Base-by-base conservation (phyloP, 139 green algal species). In the Chlamydomonas sp. region DNA sequence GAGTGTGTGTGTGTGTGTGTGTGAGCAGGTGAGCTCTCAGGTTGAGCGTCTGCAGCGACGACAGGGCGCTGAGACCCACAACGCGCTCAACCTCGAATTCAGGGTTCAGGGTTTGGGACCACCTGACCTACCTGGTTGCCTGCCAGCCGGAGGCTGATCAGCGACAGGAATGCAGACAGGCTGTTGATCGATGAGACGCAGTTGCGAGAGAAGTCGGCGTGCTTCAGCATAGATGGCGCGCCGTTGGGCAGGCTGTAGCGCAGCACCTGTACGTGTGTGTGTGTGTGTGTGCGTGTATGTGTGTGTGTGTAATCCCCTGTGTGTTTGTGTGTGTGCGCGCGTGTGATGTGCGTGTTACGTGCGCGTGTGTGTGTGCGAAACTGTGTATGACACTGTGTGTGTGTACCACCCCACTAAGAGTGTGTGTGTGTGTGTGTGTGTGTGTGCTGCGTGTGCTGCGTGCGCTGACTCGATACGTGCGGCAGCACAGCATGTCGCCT, bases 131-230 rank as follows among this genome's bases (percentile, higher is more conserved):
- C n/a, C 54, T 64, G 54, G 26, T 64, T 64, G 54, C 24, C 20
- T 8, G 24, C 26, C 24, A 64, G 54, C 24, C 34, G 24, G 6
- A 64, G 54, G 10, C 24, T 64, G 10, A 64, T 22, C 24, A 64
- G 54, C 24, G 24, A 26, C 22, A 26, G 16, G 54, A 64, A 64
- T 10, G 54, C 54, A 22, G 26, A 64, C 54, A 64, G 54, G 6
- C 26, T 20, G 54, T 64, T 33, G 8, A 64, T 64, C 6, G 54
- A 64, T 10, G 10, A 36, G 8, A 64, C 54, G 26, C 30, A 26
- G 26, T 64, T 64, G 22, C 24, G 34, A 26, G 54, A 64, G 54
- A 64, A 64, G 54, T 64, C 16, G 22, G 54, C 54, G 54, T 64
- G 26, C 24, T 26, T 22, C 54, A 64, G 54, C 24, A 36, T 64